Base-by-base conservation (phyloP, 73 alveolate genomes). In the Tetrahymena malaccensis region DNA sequence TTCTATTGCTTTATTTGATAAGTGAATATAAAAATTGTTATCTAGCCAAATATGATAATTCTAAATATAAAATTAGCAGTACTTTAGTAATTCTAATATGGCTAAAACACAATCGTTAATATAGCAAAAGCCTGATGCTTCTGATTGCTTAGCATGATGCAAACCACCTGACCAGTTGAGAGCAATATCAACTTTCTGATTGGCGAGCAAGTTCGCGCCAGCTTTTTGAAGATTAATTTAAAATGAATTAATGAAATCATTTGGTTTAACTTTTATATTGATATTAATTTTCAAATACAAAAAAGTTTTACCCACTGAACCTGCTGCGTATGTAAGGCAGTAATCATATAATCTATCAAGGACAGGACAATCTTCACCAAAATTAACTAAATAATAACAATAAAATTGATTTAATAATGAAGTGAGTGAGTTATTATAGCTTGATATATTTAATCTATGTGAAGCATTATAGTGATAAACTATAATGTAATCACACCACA, bases 111-210 rank as follows among this genome's bases (percentile, higher is more conserved):
- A 98, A 95, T 99, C 99, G 96, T 98, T 99, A 93, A 98, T 97
- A 96, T 99, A 98, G 97, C 99, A 99, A 96, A 99, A 99, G 7
- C 99, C 99, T 27, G 98, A 95, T 17, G 99, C 99, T 97, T 99
- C 99, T 94, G 97, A 97, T 97, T 98, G 96, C 94, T 99, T 99
- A 22, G 99, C 99, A 96, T 99, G 99, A 98, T 99, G 99, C 57
- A 99, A 97, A 5, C 99, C 99, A 35, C 99, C 99, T 58, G 99
- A 84, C 99, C 99, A 99, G 96, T 99, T 99, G n/a, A 99, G 98
- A 31, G 99, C 98, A 1, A 98, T 99, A 84, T 98, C 98, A 17
- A 97, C 94, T 96, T 98, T 96, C 38, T 99, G 84, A 35, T 94
- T 94, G 19, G 98, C 96, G 5, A 97, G 96, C 31, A 96, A 94